Evolutionary conservation across 352 stramenopile species (phyloP), one percentile per base, ranked within the genome.

Genomic region (Peronospora farinosa): DNA sequence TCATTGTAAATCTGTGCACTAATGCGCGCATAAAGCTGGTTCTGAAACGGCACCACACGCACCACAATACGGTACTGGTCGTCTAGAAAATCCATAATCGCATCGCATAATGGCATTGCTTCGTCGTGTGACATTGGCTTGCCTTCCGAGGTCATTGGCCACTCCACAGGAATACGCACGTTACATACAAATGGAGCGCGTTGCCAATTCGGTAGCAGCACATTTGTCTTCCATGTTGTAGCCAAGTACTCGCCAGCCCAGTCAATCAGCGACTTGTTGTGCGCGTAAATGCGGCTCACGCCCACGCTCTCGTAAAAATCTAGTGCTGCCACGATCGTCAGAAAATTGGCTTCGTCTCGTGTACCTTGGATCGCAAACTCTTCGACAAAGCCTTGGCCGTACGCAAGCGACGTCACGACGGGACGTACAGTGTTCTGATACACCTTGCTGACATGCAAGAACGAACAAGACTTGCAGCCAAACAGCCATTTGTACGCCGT

Each of bases 1-100:
- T 92, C 82, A 54, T 89, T 90, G 67, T 90, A 92, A 44, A 90
- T 88, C 62, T 92, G 82, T 39, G 78, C 75, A 39, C 78, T 90
- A 60, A 92, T 87, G 51, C 78, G 77, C 40, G 83, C 77, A 65
- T 87, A 90, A 16, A 90, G 66, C 8, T 70, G 66, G 42, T 51
- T 58, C 57, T 90, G 77, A 62, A 92, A 83, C 8, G 74, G 70
- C 46, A 71, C 57, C 16, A 90, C 72, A 31, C 78, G 76, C 47
- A 88, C 78, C 19, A 84, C 74, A 31, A 92, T 66, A 19, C 69
- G 69, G 50, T 79, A 92, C 12, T 73, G 74, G 52, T 92, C 82
- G 41, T 74, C 65, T 37, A 92, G 49, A 16, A 90, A 67, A 59
- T 92, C 78, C 75, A 89, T 89, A 59, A 90, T 84, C 33, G 69